These are phyloP conservation scores for Poterioochromonas sp. DNA, from an alignment of 352 stramenopile species.

Conservation along the genomic window DNA sequence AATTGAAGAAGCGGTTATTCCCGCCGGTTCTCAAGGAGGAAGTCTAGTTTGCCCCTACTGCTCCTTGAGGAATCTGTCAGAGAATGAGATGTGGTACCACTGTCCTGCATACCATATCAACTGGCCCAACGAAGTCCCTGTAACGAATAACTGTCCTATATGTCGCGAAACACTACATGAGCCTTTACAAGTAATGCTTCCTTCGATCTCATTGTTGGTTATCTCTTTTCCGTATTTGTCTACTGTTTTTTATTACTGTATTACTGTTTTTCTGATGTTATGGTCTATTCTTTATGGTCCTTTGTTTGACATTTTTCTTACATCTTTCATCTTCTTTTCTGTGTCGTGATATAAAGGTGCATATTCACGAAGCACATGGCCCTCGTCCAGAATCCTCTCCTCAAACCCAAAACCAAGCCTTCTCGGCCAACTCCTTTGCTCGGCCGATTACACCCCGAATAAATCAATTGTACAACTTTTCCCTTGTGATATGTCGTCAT, in stretches of 20 bases:
- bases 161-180: not conserved
- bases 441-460: not conserved
- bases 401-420: not conserved
- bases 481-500: not conserved
- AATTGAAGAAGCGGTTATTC: not conserved
- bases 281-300: too few relatives aligned
- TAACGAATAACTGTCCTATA: not conserved
- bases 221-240: too few relatives aligned
- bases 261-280: too few relatives aligned
- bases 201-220: too few relatives aligned
- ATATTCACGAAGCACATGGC: not conserved
- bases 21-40: not conserved
- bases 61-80: not conserved
- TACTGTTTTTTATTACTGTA: too few relatives aligned
- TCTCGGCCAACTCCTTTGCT: not conserved
- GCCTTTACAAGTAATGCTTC: slow-evolving; percentile 26
- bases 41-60: not conserved
- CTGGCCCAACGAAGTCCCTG: not conserved
- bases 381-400: not conserved
- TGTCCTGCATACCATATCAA: slow-evolving; percentile 22
- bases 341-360: not conserved
- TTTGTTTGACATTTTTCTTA: not conserved
- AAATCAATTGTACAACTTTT: not conserved
- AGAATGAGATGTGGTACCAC: not conserved
- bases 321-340: not conserved